Evolutionary conservation across 768 basidiomycete genomes (phyloP).

Genomic region (Trametes cubensis): DNA sequence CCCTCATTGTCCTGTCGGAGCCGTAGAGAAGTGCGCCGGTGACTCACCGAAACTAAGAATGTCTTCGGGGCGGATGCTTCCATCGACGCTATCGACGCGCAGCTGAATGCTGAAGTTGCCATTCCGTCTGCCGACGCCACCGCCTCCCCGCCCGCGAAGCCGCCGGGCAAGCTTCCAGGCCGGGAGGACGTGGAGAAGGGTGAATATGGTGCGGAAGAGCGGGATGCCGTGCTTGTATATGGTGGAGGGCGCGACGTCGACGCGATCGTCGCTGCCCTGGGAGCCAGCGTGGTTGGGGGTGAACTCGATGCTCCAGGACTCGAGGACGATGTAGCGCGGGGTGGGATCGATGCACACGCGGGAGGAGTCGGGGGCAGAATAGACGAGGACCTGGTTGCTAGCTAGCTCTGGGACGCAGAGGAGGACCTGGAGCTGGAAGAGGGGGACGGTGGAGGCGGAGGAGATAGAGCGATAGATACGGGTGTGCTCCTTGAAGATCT

Average conservation of each 20-base stretch:
- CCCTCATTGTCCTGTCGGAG: background rate
- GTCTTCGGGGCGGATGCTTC: slow-evolving; percentile 28
- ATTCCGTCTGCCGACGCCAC: slow-evolving; percentile 36
- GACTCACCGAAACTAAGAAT: slow-evolving; percentile 46
- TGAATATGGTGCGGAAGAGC: slow-evolving; percentile 77
- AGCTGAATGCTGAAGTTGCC: slow-evolving; percentile 53
- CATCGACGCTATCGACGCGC: slow-evolving; percentile 43
- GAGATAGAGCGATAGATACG: slow-evolving; percentile 66
- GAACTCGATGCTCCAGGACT: slow-evolving; percentile 66
- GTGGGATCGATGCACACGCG: slow-evolving; percentile 70
- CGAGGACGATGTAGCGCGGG: slow-evolving; percentile 70
- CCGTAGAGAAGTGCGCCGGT: slow-evolving; percentile 2
- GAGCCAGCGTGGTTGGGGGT: slow-evolving; percentile 24
- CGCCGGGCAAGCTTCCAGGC: slow-evolving; percentile 74
- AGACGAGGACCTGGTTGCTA: slow-evolving; percentile 73
- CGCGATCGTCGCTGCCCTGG: slow-evolving; percentile 23
- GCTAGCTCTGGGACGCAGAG: slow-evolving; percentile 69
- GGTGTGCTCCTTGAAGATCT: slow-evolving; percentile 64
- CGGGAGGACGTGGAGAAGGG: slow-evolving; percentile 72
- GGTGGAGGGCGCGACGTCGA: slow-evolving; percentile 67
- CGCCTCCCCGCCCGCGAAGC: slow-evolving; percentile 48
- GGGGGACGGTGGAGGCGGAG: slow-evolving; percentile 40
- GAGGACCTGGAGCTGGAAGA: slow-evolving; percentile 70
- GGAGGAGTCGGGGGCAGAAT: slow-evolving; percentile 58
- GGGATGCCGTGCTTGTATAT: slow-evolving; percentile 87